Conservation (phyloP, 1,284 basidiomycete species). For the Cerioporus squamosus region DNA sequence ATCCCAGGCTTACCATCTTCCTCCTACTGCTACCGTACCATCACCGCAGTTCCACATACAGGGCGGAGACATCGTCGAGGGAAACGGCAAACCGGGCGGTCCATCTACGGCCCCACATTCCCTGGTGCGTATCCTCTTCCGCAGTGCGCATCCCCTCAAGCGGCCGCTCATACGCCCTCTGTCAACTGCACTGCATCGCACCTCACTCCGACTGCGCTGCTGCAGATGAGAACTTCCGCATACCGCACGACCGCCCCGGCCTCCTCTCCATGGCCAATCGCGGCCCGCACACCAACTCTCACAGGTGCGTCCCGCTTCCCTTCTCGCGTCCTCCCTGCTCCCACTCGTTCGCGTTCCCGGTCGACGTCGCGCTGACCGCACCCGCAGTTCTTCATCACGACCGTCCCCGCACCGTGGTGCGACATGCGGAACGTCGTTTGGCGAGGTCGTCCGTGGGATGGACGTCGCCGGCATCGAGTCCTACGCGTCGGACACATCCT, state of each 20-base stretch:
- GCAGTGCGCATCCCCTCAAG: neutral
- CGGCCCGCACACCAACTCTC: slow-evolving; percentile 59
- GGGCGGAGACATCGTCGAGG: slow-evolving; percentile 44
- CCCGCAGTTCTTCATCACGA: slow-evolving; percentile 72
- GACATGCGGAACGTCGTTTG: slow-evolving; percentile 57
- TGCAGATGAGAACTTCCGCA: slow-evolving; percentile 45
- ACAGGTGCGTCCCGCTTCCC: slow-evolving; percentile 41
- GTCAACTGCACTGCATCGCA: too few species aligned
- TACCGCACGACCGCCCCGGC: slow-evolving; percentile 48
- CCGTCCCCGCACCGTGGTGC: slow-evolving; percentile 63
- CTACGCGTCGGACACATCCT: slow-evolving; percentile 40
- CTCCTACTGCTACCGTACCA: neutral
- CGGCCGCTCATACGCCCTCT: neutral
- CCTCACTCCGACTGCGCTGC: neutral
- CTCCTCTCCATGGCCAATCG: slow-evolving; percentile 66
- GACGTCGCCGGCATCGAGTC: slow-evolving; percentile 47
- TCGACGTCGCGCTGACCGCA: neutral
- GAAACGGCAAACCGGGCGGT: slow-evolving; percentile 65
- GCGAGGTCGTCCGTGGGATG: slow-evolving; percentile 44
- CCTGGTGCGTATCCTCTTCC: slow-evolving; percentile 25
- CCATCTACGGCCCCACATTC: slow-evolving; percentile 36
- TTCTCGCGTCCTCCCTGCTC: neutral
- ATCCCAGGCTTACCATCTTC: neutral
- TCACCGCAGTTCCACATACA: slow-evolving; percentile 39
- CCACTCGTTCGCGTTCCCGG: neutral